These are phyloP conservation scores for Neonectria neomacrospora DNA, from an alignment of 2,329 filamentous ascomycete genomes.

Conservation along the genomic window DNA sequence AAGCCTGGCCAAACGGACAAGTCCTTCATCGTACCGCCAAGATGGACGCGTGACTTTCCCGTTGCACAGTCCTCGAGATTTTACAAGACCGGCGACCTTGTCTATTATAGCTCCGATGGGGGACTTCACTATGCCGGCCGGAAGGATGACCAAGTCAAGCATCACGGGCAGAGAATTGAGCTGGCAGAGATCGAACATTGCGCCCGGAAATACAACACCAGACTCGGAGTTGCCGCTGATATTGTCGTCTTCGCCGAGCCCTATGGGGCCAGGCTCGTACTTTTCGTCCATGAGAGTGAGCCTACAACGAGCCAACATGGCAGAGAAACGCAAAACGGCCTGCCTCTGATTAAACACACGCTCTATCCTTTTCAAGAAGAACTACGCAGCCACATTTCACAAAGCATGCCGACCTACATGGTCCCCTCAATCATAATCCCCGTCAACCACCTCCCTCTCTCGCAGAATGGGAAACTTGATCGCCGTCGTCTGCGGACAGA, in stretches of 20 bases:
- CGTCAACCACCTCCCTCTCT: not conserved
- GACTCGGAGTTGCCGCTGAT: not conserved
- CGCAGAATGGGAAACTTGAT: not conserved
- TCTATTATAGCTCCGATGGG: slow-evolving; percentile 47
- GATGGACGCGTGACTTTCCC: not conserved
- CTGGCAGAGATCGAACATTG: slow-evolving; percentile 38
- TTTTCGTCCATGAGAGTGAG: not conserved
- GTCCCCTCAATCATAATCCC: not conserved
- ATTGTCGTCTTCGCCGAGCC: not conserved
- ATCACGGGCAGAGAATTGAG: slow-evolving; percentile 65
- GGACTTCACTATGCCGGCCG: slow-evolving; percentile 56
- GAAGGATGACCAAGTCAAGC: slow-evolving; percentile 65
- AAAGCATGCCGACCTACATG: not conserved
- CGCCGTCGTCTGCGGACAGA: not conserved
- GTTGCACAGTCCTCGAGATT: not conserved
- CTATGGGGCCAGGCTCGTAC: not conserved
- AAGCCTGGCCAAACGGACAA: slow-evolving; percentile 15
- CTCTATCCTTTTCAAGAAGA: not conserved
- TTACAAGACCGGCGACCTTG: slow-evolving; percentile 33
- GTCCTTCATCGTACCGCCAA: not conserved
- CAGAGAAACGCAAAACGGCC: not conserved
- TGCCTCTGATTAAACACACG: not conserved
- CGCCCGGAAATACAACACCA: not conserved
- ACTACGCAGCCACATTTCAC: not conserved
- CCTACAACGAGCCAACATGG: not conserved